These are phyloP conservation scores for Ramalina peruviana DNA, from an alignment of 495 filamentous ascomycete species.

Conservation along the genomic window DNA sequence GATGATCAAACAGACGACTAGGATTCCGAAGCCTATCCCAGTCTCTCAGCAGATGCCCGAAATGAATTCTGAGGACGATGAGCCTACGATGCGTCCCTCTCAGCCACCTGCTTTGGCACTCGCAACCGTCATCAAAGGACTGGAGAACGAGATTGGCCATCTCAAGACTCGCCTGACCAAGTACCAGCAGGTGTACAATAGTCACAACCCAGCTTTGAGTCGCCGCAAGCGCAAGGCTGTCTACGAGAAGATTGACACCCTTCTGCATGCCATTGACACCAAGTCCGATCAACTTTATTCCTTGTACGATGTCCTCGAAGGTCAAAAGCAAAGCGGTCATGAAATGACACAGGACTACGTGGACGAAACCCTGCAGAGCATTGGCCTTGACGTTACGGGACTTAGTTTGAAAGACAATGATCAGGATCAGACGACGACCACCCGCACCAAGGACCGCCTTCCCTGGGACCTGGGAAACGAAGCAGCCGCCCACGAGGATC, in stretches of 20 bases:
- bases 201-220: conserved; percentile 51
- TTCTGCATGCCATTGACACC: conserved; percentile 52
- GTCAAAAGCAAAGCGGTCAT: conserved; percentile 50
- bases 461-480: conserved; percentile 13
- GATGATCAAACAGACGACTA: conserved; percentile 37
- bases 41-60: conserved; percentile 52
- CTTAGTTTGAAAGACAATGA: conserved; percentile 2
- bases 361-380: conserved; percentile 51
- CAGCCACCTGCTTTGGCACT: conserved; percentile 63
- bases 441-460: conserved; percentile 1
- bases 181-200: conserved; percentile 47
- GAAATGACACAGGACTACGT: conserved; percentile 53
- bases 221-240: conserved; percentile 55
- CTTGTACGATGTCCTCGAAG: conserved; percentile 82
- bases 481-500: conserved; percentile 19
- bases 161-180: conserved; percentile 51
- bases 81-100: conserved; percentile 65
- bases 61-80: conserved; percentile 40
- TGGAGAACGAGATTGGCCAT: conserved; percentile 74
- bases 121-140: conserved; percentile 61
- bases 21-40: conserved; percentile 52
- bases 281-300: conserved; percentile 83
- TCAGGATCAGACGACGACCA: background rate
- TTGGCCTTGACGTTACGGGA: conserved; percentile 30
- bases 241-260: conserved; percentile 45